phyloP scores from a whole-genome alignment of 257 asterid species.

The Capsicum pubescens region DNA sequence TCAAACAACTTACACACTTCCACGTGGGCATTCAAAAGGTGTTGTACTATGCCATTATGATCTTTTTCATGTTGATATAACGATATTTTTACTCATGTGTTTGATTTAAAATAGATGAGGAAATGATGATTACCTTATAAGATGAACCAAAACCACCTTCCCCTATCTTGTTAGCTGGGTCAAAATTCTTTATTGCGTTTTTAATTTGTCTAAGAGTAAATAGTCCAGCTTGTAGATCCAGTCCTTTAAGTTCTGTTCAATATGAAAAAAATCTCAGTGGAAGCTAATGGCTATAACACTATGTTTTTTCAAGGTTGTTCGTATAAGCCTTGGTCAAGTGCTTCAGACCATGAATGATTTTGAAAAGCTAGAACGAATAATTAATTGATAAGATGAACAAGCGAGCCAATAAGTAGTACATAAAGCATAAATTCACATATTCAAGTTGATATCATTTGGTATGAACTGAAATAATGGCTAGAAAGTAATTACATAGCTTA shows the following conservation, averaged over 20 bases:
- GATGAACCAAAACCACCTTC: conserved; percentile 96
- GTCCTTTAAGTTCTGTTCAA: conserved; percentile 73
- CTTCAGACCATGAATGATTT: background rate
- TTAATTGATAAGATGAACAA: conserved; percentile 18
- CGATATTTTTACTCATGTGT: background rate
- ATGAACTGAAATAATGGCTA: background rate
- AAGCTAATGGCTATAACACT: background rate
- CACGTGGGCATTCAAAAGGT: conserved; percentile 60
- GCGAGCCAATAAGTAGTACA: background rate
- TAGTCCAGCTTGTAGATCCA: conserved; percentile 78
- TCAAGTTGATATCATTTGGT: background rate
- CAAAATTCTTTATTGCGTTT: conserved; percentile 82
- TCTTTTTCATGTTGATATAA: background rate
- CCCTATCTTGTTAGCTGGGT: conserved; percentile 83
- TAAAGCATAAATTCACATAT: background rate
- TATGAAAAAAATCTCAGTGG: conserved; percentile 14
- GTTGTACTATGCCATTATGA: background rate
- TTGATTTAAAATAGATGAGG: background rate
- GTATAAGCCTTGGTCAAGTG: background rate
- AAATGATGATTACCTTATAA: conserved; percentile 63
- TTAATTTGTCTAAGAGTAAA: conserved; percentile 78
- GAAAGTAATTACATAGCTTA: background rate
- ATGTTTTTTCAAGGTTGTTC: background rate
- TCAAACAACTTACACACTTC: conserved; percentile 72
- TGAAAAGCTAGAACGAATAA: background rate